Percentiles rank a stretch among this genome's conserved stretches.
These are phyloP conservation scores for Calophaca sinica DNA, from an alignment of 306 rosid genomes.

Conservation along the genomic window DNA sequence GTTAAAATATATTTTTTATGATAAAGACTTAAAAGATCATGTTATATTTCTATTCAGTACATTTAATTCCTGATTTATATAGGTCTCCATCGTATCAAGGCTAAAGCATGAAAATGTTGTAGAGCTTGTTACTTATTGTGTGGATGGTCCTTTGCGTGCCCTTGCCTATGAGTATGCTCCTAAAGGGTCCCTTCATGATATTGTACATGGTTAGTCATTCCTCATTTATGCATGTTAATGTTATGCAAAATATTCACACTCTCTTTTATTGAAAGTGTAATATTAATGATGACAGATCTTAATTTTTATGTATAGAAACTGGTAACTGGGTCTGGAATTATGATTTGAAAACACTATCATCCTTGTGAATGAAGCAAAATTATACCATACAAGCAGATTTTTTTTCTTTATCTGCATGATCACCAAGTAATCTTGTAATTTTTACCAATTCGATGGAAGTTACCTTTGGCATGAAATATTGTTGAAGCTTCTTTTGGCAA, in stretches of 20 bases:
- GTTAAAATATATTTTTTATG: neutral
- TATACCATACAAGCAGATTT: neutral
- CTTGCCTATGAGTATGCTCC: constrained; percentile 83
- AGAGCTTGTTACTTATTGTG: constrained; percentile 73
- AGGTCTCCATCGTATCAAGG: constrained; percentile 90
- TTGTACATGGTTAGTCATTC: constrained; percentile 68
- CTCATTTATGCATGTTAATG: constrained; percentile 22
- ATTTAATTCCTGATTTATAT: constrained; percentile 4
- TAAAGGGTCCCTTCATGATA: constrained; percentile 81
- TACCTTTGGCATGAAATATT: neutral
- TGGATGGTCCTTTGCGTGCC: constrained; percentile 74
- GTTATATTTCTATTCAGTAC: constrained; percentile 4
- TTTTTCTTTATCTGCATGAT: constrained; percentile 1
- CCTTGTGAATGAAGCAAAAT: neutral
- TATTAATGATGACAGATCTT: constrained; percentile 22
- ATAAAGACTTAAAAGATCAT: neutral
- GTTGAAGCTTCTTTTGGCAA: neutral
- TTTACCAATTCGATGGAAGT: constrained; percentile 12
- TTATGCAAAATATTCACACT: constrained; percentile 20
- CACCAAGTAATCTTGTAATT: neutral
- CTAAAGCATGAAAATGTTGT: constrained; percentile 71
- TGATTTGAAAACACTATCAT: constrained; percentile 16
- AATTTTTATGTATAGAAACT: neutral
- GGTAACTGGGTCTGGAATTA: constrained; percentile 18
- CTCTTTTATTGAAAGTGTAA: neutral